Conservation (phyloP, 495 filamentous ascomycete species). For the Aspergillus sclerotiicarbonarius region DNA sequence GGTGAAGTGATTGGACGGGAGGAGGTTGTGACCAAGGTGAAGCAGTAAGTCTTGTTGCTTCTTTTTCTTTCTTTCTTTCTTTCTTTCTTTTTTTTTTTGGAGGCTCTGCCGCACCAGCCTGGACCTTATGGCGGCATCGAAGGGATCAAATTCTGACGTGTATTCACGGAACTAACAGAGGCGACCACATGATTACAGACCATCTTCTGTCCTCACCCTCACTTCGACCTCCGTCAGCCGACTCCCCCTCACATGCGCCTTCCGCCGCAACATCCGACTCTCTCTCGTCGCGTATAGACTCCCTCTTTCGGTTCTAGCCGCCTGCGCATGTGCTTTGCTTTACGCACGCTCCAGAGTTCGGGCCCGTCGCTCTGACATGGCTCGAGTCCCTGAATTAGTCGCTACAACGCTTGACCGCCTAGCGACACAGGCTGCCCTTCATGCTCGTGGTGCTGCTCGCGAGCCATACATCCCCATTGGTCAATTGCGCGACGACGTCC, state of each 20-base stretch:
- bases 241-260: slow-evolving; percentile 80
- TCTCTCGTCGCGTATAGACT: slow-evolving; percentile 94
- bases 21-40: slow-evolving; percentile 67
- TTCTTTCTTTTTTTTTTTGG: slow-evolving; percentile 16
- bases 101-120: background rate
- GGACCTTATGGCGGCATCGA: slow-evolving; percentile 4
- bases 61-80: slow-evolving; percentile 14
- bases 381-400: slow-evolving; percentile 75
- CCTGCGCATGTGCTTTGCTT: slow-evolving; percentile 44
- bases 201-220: slow-evolving; percentile 54
- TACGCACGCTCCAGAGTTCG: slow-evolving; percentile 59
- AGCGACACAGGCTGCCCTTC: slow-evolving; percentile 73
- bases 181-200: slow-evolving; percentile 67
- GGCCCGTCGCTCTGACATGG: slow-evolving; percentile 59
- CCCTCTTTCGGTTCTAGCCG: slow-evolving; percentile 72
- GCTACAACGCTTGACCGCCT: slow-evolving; percentile 78
- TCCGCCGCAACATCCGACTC: slow-evolving; percentile 86
- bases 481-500: slow-evolving; percentile 86
- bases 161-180: slow-evolving; percentile 71
- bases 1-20: slow-evolving; percentile 81
- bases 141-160: slow-evolving; percentile 50
- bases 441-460: slow-evolving; percentile 59
- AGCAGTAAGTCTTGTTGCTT: slow-evolving; percentile 68
- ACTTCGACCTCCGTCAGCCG: slow-evolving; percentile 77
- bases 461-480: slow-evolving; percentile 82